phyloP scores from a whole-genome alignment of 257 asterid genomes.

The Rauvolfia tetraphylla region DNA sequence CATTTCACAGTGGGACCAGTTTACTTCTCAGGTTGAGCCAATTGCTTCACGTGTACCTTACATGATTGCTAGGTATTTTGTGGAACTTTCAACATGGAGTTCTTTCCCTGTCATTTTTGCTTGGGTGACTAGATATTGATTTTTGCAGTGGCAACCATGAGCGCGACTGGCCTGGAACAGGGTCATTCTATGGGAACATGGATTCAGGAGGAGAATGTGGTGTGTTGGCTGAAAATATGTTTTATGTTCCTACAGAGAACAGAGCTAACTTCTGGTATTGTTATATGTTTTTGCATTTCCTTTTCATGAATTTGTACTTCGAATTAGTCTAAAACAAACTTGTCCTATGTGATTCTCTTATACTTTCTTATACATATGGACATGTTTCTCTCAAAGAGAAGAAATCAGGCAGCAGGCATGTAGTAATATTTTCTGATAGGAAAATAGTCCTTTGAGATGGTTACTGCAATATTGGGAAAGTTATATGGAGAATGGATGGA shows the following conservation, averaged over 20 bases:
- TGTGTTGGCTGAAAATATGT: conserved; percentile 74
- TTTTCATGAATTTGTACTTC: not conserved
- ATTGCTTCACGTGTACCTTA: conserved; percentile 84
- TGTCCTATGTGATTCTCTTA: not conserved
- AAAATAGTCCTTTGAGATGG: not conserved
- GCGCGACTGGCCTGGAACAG: conserved; percentile 93
- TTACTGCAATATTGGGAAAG: not conserved
- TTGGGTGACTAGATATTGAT: conserved; percentile 5
- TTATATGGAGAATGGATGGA: not conserved
- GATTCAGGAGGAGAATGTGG: conserved; percentile 99
- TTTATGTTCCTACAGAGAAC: conserved; percentile 84
- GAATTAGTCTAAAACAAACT: not conserved
- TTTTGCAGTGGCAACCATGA: conserved; percentile 88
- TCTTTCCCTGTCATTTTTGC: not conserved
- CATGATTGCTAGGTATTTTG: conserved; percentile 82
- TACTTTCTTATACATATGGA: not conserved
- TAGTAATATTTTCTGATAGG: not conserved
- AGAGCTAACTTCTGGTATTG: conserved; percentile 88
- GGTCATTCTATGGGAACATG: conserved; percentile 65
- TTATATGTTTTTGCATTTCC: not conserved
- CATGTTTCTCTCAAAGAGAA: not conserved
- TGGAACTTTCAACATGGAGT: not conserved
- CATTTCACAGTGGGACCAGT: conserved; percentile 94
- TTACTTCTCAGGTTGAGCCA: conserved; percentile 84
- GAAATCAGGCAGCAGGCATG: not conserved